These are phyloP conservation scores for Boletales sp. DNA, from an alignment of 768 basidiomycete genomes.

Conservation along the genomic window DNA sequence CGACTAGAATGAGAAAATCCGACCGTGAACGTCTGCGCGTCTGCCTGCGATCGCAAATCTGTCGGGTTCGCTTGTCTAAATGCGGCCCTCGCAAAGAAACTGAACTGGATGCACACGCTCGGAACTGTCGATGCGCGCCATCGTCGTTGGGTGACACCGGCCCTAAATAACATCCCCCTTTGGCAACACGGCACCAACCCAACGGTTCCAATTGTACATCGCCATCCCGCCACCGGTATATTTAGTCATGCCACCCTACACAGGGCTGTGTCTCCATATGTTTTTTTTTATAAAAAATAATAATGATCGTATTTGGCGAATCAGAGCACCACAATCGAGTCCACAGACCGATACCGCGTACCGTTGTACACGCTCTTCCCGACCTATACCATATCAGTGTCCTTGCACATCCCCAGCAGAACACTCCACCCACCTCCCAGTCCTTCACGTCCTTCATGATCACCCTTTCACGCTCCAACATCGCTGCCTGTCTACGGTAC, in stretches of 20 bases:
- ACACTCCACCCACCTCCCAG: conserved; percentile 83
- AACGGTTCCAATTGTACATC: conserved; percentile 27
- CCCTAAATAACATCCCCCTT: conserved; percentile 12
- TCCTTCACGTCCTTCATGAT: conserved; percentile 94
- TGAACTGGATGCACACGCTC: no score
- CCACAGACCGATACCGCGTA: conserved; percentile 58
- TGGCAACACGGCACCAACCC: conserved; percentile 9
- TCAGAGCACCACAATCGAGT: conserved; percentile 59
- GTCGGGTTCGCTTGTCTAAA: no score
- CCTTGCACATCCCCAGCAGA: conserved; percentile 11
- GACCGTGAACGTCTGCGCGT: conserved; percentile 3
- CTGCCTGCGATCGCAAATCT: conserved; percentile 6
- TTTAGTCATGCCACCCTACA: conserved; percentile 11
- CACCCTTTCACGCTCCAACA: conserved; percentile 71
- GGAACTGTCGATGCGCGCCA: no score
- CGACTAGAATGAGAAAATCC: conserved; percentile 1
- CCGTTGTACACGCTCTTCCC: conserved; percentile 88
- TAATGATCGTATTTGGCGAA: conserved; percentile 11
- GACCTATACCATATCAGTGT: conserved; percentile 44
- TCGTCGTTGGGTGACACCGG: not conserved
- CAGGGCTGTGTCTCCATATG: conserved; percentile 19
- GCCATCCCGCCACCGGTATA: conserved; percentile 32
- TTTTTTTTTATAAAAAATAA: not conserved
- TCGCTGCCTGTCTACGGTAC: conserved; percentile 79
- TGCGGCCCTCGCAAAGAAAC: no score